phyloP scores from a whole-genome alignment of 495 filamentous ascomycete genomes.

The Sphaerosporella brunnea region DNA sequence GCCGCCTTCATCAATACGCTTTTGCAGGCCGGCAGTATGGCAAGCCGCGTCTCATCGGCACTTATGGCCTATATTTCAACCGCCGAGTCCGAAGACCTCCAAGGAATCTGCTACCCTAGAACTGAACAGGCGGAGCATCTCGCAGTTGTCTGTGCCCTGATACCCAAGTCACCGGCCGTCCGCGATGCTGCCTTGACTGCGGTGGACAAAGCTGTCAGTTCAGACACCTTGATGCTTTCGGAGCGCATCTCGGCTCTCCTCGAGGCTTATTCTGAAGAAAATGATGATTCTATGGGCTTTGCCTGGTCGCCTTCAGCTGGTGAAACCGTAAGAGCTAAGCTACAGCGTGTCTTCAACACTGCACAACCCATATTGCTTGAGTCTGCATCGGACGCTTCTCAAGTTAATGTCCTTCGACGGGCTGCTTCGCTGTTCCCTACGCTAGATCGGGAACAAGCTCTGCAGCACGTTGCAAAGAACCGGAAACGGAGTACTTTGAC shows the following conservation, averaged over 20 bases:
- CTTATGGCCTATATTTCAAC: conserved; percentile 1
- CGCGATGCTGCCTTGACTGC: conserved; percentile 7
- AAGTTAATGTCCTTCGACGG: conserved; percentile 11
- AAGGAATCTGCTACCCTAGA: neutral
- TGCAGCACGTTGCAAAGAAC: conserved; percentile 14
- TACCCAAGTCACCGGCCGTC: conserved; percentile 12
- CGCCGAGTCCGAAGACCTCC: neutral
- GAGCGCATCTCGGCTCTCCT: conserved; percentile 15
- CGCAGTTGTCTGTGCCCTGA: conserved; percentile 16
- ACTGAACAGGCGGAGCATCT: neutral
- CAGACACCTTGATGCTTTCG: conserved; percentile 6
- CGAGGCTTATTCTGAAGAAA: conserved; percentile 11
- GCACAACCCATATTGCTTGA: conserved; percentile 14
- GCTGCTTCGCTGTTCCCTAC: conserved; percentile 14
- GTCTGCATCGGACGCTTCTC: conserved; percentile 6
- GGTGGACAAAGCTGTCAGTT: neutral
- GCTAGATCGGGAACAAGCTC: conserved; percentile 10
- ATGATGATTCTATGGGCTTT: conserved; percentile 4
- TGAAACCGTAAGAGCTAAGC: conserved; percentile 4
- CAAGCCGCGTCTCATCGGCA: neutral
- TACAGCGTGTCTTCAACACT: conserved; percentile 11
- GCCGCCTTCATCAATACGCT: neutral
- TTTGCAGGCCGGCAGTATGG: neutral
- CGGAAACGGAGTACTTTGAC: conserved; percentile 15
- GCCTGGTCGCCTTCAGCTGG: conserved; percentile 10